Base-by-base conservation (phyloP, 495 filamentous ascomycete genomes). In the Mycothermus thermophilus region DNA sequence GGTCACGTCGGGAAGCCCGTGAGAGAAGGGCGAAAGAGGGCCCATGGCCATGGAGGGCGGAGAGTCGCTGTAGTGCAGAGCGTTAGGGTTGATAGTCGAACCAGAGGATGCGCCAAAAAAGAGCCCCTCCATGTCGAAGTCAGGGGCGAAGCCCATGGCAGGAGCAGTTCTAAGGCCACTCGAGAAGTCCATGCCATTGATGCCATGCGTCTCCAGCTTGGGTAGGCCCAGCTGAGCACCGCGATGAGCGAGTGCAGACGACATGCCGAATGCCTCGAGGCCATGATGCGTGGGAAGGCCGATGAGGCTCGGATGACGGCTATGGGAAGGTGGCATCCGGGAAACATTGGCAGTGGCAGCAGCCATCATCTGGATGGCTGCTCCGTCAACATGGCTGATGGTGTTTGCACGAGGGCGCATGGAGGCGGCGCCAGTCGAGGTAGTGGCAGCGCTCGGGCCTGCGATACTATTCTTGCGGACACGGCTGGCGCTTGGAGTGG, bases 331-430 rank as follows among this genome's bases (percentile, higher is more conserved):
- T 6, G 60, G 67, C 34, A 77, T 63, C 44, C 72, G 57, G 27
- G 72, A 69, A 8, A 52, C 54, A 23, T 58, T 53, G 18, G 58
- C 57, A 34, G 60, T 67, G 26, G 62, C 58, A 28, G 77, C 75
- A 37, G 82, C 64, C 43, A 88, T 65, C 37, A 78, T 76, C 38
- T 74, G 69, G 49, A 94, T 66, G 19, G 82, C 74, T 31, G 73
- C 63, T 20, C 69, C 73, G 54, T 95, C 92, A 31, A 96, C 74
- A 58, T 96, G 92, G 54, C 87, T 88, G 52, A 96, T 94, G 21
- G 90, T 99, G 48, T 96, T 95, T 21, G 92, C 92, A 39, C 90
- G 67, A 11, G 90, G 92, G 38, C 92, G 74, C 77, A 90, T 86
- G 10, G 67, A 63, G 36, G 57, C 60, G 24, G 61, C 52, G 4